Evolutionary conservation across 2,329 filamentous ascomycete species (phyloP).

Genomic region (Mycosphaerella arachidis): DNA sequence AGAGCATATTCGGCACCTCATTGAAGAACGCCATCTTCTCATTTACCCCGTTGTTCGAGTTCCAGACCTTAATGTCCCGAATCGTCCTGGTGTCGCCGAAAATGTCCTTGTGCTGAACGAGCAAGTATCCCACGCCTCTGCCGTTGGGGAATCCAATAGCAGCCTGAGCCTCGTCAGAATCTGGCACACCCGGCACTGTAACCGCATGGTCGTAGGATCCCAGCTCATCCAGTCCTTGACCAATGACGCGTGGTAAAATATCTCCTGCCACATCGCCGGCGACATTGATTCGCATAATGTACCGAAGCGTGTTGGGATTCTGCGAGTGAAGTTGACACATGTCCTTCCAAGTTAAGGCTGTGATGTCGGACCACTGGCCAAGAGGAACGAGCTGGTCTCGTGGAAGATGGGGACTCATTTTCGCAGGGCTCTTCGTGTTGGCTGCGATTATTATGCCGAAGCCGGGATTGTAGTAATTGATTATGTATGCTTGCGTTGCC

Average conservation of each 20-base stretch:
- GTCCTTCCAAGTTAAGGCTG: neutral
- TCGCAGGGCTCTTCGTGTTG: neutral
- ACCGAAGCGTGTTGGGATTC: neutral
- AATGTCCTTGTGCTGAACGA: slow-evolving; percentile 6
- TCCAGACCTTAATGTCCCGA: slow-evolving; percentile 5
- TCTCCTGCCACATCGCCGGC: neutral
- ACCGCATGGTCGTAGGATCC: neutral
- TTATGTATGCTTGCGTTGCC: neutral
- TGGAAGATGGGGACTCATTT: neutral
- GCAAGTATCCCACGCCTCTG: slow-evolving; percentile 6
- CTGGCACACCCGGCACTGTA: neutral
- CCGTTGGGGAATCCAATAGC: slow-evolving; percentile 7
- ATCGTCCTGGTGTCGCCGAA: slow-evolving; percentile 6
- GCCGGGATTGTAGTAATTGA: neutral
- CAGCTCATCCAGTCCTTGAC: neutral
- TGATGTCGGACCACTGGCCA: slow-evolving; percentile 2
- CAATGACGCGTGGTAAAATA: neutral
- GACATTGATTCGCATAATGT: slow-evolving; percentile 5
- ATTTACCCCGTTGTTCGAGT: neutral
- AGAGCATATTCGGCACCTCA: slow-evolving; percentile 6
- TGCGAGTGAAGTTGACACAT: neutral
- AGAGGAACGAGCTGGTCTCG: neutral
- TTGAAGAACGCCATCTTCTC: neutral
- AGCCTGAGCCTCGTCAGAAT: neutral
- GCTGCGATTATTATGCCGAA: slow-evolving; percentile 5